Evolutionary conservation across 108 stramenopile genomes (phyloP), one percentile per base, ranked within the genome.

Genomic region (Cyclotella baltica): DNA sequence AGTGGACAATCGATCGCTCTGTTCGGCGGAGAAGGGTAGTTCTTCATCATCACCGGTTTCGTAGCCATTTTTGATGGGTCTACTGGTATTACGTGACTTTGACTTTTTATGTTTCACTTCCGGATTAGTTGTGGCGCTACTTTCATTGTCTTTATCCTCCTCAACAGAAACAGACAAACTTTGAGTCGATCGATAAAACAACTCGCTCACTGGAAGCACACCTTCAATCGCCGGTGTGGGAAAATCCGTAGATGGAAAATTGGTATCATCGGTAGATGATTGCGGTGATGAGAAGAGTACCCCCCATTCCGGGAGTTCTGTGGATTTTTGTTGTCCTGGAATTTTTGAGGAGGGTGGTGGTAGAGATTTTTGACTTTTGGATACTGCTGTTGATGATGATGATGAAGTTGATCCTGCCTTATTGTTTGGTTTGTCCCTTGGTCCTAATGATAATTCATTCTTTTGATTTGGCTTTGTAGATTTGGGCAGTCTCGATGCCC

Each of bases 201-300:
- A 70, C 55, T 91, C 93, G 38, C 88, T 87, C 0, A 93, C 93
- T 4, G 93, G 93, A 23, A 93, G 63, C 15, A 91, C 90, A 22
- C 90, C 93, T 29, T 90, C 88, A 15, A 93, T 72, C 2, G 85
- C 59, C 13, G 82, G 66, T 25, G 77, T 67, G 4, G 82, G 63
- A 18, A 62, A 77, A 22, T 28, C 34, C 8, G 34, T 23, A 10
- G 73, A 70, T 0, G 47, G 61, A 56, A 30, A 61, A 25, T 31
- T 57, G 5, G 57, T 33, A 52, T 38, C 25, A n/a, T 16, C 37
- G 52, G 25, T n/a, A 38, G 51, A 36, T 50, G 48, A 30, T 56
- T 36, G n/a, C 16, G 68, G 23, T 1, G 71, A 35, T 20, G 35
- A 38, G 33, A 77, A 70, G 25, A 75, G 34, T 20, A 33, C 38